Evolutionary conservation across 805 yeast genomes (phyloP), one percentile per base, ranked within the genome.

Genomic region (Starmerella tilneyi): DNA sequence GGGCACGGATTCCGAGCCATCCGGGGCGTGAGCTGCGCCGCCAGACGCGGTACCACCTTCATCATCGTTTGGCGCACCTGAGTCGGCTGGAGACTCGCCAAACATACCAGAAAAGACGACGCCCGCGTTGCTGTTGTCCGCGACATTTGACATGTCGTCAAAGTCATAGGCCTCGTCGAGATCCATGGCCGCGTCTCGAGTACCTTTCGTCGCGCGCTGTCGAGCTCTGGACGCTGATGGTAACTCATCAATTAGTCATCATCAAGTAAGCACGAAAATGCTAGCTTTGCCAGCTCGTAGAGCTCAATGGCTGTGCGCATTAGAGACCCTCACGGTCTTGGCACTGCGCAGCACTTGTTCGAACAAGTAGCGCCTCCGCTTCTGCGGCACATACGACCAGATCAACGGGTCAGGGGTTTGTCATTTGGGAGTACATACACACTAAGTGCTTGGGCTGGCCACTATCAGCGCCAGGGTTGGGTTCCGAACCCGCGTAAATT

Each of bases 91-190:
- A 3, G 44, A 41, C 27, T 32, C 44, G 26, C 28, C 31, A 40
- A 20, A 17, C 32, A 33, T 27, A 29, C 22, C 44, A n/a, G 44
- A 22, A 24, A 27, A 17, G 36, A 43, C 31, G 21, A 32, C 43
- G 26, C 46, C n/a, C 31, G 45, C 43, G 23, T 38, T 26, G 42
- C 29, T 13, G 21, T 27, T 29, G 35, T 29, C 41, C 17, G 40
- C 26, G 20, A 21, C 33, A 22, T 30, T 26, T 35, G 31, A 17
- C 22, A 31, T 20, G 23, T 30, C 48, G 32, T 39, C 43, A 41
- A 42, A 45, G 36, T 43, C 43, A 35, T 42, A 48, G 30, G 44
- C 37, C 23, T 41, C 49, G 24, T 45, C 49, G 28, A 45, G 45
- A 41, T 43, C 46, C 51, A 48, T 48, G 21, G 30, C 31, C 40